Evolutionary conservation across 2,329 filamentous ascomycete genomes (phyloP).

Genomic region (Trichoderma sp.): DNA sequence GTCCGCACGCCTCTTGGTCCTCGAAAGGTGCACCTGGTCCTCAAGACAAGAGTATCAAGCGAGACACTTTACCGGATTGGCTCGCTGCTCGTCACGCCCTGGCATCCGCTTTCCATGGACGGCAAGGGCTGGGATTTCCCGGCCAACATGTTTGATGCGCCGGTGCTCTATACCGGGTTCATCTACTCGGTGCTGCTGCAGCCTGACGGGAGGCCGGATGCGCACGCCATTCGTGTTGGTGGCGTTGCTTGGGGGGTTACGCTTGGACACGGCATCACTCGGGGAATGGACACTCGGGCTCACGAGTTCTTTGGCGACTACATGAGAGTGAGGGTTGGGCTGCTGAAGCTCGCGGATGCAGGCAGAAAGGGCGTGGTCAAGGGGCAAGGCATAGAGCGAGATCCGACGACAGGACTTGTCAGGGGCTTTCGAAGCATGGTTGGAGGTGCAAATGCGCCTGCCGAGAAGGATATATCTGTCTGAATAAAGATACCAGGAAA

Average conservation of each 20-base stretch:
- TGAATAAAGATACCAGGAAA: neutral
- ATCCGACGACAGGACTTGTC: slow-evolving; percentile 46
- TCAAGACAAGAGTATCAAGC: slow-evolving; percentile 52
- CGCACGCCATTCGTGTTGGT: slow-evolving; percentile 55
- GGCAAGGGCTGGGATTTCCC: slow-evolving; percentile 54
- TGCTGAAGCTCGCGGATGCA: slow-evolving; percentile 36
- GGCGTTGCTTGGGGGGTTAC: slow-evolving; percentile 59
- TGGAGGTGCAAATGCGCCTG: neutral
- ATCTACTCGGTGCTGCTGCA: slow-evolving; percentile 63
- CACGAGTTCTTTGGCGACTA: slow-evolving; percentile 62
- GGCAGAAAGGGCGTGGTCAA: slow-evolving; percentile 45
- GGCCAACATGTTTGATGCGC: slow-evolving; percentile 39
- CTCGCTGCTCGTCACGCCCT: slow-evolving; percentile 58
- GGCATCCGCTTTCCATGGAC: slow-evolving; percentile 58
- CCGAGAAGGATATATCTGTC: neutral
- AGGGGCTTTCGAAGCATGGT: slow-evolving; percentile 34
- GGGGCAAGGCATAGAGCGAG: slow-evolving; percentile 49
- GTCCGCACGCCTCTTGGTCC: slow-evolving; percentile 57
- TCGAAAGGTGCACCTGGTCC: slow-evolving; percentile 53
- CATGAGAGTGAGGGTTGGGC: slow-evolving; percentile 44
- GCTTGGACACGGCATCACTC: slow-evolving; percentile 59
- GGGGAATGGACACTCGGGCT: slow-evolving; percentile 44
- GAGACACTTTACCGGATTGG: slow-evolving; percentile 52
- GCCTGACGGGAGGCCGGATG: slow-evolving; percentile 46
- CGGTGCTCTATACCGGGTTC: slow-evolving; percentile 51